A percentile compares a stretch with the other conserved stretches of the same genome.
phyloP scores from a whole-genome alignment of 495 filamentous ascomycete species.

The Symbiotaphrina buchneri region DNA sequence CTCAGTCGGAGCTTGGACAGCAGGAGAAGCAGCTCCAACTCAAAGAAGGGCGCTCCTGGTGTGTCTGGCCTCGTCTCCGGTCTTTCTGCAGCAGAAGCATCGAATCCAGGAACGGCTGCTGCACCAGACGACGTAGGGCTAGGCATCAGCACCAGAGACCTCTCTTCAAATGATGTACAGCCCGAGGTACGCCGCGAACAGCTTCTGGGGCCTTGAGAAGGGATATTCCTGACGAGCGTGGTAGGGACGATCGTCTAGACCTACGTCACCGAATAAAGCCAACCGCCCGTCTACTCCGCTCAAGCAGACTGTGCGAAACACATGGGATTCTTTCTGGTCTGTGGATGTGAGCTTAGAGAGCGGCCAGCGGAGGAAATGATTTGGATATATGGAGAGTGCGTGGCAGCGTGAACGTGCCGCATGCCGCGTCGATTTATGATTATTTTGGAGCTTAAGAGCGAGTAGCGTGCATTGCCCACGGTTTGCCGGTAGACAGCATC shows the following conservation, averaged over 20 bases:
- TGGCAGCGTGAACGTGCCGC: too few species aligned
- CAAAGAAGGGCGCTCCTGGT: constrained; percentile 42
- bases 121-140: constrained; percentile 5
- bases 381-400: too few species aligned
- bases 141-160: not conserved
- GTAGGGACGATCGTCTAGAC: constrained; percentile 1
- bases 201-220: constrained; percentile 13
- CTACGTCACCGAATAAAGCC: constrained; percentile 1
- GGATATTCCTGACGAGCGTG: not conserved
- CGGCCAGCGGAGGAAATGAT: constrained; percentile 9
- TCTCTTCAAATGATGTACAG: not conserved
- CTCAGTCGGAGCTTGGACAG: constrained; percentile 75
- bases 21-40: constrained; percentile 64
- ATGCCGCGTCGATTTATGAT: too few species aligned
- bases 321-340: constrained; percentile 13
- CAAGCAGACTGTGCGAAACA: constrained; percentile 4
- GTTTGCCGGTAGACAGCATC: too few species aligned
- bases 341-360: constrained; percentile 12
- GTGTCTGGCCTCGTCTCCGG: constrained; percentile 15
- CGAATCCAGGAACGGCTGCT: constrained; percentile 7
- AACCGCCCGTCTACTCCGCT: constrained; percentile 2
- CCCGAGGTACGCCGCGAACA: constrained; percentile 18
- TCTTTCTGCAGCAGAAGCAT: constrained; percentile 9
- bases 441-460: too few species aligned
- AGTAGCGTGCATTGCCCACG: too few species aligned